Evolutionary conservation across 2,329 filamentous ascomycete species (phyloP).

Genomic region (Sarocladiaceae sp.): DNA sequence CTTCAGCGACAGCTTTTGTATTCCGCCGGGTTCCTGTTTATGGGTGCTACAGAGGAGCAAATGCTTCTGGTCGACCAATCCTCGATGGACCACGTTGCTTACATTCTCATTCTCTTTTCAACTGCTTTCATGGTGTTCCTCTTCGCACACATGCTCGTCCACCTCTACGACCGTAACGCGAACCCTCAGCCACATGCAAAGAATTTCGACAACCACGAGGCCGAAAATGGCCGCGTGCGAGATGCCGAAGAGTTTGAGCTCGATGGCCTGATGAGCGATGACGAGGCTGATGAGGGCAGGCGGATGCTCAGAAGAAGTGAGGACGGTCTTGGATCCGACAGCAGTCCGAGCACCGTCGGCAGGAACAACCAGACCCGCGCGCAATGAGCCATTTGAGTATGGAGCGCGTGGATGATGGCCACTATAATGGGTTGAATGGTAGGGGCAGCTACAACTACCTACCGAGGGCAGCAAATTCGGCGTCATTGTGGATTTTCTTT

Average conservation of each 20-base stretch:
- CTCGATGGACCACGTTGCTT: slow-evolving; percentile 82
- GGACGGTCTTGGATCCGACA: slow-evolving; percentile 20
- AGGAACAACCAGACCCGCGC: slow-evolving; percentile 25
- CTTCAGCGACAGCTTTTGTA: slow-evolving; percentile 64
- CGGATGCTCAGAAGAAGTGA: slow-evolving; percentile 29
- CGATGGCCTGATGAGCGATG: slow-evolving; percentile 83
- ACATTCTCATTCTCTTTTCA: slow-evolving; percentile 87
- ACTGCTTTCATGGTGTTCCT: slow-evolving; percentile 88
- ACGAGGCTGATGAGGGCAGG: slow-evolving; percentile 58
- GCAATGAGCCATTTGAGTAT: slow-evolving; percentile 18
- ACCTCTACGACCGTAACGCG: slow-evolving; percentile 68
- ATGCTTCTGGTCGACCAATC: slow-evolving; percentile 73
- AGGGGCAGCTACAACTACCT: too few relatives aligned
- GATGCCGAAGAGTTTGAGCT: slow-evolving; percentile 94
- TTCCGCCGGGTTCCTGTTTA: slow-evolving; percentile 92
- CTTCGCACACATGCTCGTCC: slow-evolving; percentile 80
- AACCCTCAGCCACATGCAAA: slow-evolving; percentile 33
- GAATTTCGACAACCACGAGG: slow-evolving; percentile 28
- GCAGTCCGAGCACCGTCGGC: slow-evolving; percentile 35
- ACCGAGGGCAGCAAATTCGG: not conserved
- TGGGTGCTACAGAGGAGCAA: slow-evolving; percentile 96
- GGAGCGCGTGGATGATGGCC: too few relatives aligned
- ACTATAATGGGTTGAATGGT: not conserved
- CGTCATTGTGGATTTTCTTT: not conserved
- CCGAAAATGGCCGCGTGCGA: slow-evolving; percentile 55